Conservation (phyloP, 805 yeast genomes). For the Yamadazyma phyllophila region DNA sequence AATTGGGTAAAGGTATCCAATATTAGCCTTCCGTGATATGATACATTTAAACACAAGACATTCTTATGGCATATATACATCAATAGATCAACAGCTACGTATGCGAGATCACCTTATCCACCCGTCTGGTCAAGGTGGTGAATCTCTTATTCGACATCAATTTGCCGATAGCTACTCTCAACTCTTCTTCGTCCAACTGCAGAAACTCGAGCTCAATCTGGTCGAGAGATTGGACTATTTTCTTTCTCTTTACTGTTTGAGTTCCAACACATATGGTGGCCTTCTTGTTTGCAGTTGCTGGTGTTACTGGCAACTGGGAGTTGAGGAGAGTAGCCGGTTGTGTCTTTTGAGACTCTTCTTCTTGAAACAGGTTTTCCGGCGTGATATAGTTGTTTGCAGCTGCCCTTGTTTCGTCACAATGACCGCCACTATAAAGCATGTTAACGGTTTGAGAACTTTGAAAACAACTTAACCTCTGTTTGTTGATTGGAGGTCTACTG, state of each 20-base stretch:
- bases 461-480: too few relatives aligned
- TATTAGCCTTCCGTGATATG: neutral
- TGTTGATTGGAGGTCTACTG: too few relatives aligned
- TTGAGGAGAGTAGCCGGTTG: too few relatives aligned
- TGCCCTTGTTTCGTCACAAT: neutral
- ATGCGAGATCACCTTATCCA: slow-evolving; percentile 16
- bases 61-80: neutral
- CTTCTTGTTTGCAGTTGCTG: neutral
- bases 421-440: neutral
- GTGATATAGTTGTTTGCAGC: slow-evolving; percentile 1
- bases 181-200: slow-evolving; percentile 1
- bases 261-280: neutral
- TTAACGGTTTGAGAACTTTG: neutral
- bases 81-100: neutral
- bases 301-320: too few relatives aligned
- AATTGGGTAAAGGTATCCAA: slow-evolving; percentile 47
- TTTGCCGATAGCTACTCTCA: neutral
- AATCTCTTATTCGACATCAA: slow-evolving; percentile 8
- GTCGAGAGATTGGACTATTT: neutral
- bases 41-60: neutral
- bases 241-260: neutral
- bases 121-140: slow-evolving; percentile 14
- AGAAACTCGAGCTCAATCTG: neutral
- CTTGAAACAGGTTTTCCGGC: slow-evolving; percentile 1
- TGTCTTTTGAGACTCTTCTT: neutral